Evolutionary conservation across 441 rosid species (phyloP), one percentile per base, ranked within the genome.

Genomic region (Syzygium malaccense): DNA sequence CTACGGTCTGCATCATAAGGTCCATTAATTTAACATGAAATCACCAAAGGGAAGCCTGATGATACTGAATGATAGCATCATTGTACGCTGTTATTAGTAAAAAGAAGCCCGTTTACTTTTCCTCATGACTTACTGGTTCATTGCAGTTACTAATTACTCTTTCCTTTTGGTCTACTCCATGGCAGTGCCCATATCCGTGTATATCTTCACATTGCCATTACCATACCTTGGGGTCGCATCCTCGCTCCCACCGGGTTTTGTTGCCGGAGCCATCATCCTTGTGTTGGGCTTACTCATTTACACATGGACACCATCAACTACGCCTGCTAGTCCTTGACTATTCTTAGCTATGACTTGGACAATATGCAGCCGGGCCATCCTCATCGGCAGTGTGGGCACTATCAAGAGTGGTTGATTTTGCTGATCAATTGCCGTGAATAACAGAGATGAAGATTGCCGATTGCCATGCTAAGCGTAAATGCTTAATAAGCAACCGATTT

Each of bases 161-260:
- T 19, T 85, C 49, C 12, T 85, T 57, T 28, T 45, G 28, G 64
- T 32, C 87, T 85, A 57, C n/a, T 32, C 25, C 66, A 54, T 90
- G 90, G 91, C 97, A 96, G 99, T 96, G 84, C 99, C 99, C 28
- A 94, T 97, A 91, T 90, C 98, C 0, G 94, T 97, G 64, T 97
- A 90, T 64, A 88, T 93, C 55, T 97, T 97, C 95, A 97, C 99
- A 20, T 91, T 97, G 88, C 99, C 98, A 2, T 89, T 97, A 87
- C 99, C 99, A 12, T 97, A 94, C 93, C 93, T 96, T 3, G 98
- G 98, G 2, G 95, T 93, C 2, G 96, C 98, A 19, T 96, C 99
- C 51, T 86, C 98, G 10, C 98, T 97, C 85, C 99, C 99, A 20
- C 87, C 93, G 0, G 98, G 98, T 37, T 97, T 97, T 54, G 96